Percentiles rank a stretch among this genome's conserved stretches.
Conservation (phyloP, 2,329 filamentous ascomycete species). For the Pseudogymnoascus sp. region DNA sequence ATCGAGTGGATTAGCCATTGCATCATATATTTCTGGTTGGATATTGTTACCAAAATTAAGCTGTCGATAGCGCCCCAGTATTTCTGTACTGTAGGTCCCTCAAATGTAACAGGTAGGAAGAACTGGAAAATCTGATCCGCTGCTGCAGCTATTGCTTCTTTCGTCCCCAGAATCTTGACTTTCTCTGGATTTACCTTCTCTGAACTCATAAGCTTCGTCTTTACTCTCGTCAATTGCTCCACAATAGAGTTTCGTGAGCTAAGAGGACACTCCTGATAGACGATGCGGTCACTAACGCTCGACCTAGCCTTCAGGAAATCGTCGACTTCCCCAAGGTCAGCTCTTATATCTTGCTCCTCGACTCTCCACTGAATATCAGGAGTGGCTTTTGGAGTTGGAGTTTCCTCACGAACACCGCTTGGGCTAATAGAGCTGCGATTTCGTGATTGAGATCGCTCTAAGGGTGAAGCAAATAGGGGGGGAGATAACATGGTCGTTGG, state of each 20-base stretch:
- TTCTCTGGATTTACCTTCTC: slow-evolving; percentile 17
- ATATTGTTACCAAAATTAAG: not conserved
- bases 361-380: slow-evolving; percentile 7
- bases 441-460: not conserved
- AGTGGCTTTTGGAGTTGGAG: slow-evolving; percentile 4
- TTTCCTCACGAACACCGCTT: not conserved
- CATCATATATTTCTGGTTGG: not conserved
- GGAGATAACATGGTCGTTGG: slow-evolving; percentile 6
- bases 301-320: slow-evolving; percentile 19
- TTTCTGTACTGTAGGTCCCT: slow-evolving; percentile 36
- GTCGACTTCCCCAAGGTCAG: slow-evolving; percentile 21
- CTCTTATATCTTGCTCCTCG: slow-evolving; percentile 10
- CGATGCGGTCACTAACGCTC: slow-evolving; percentile 18
- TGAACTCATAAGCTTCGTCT: slow-evolving; percentile 6
- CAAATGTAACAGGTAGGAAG: slow-evolving; percentile 36
- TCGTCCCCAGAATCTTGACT: slow-evolving; percentile 24
- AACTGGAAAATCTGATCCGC: slow-evolving; percentile 37
- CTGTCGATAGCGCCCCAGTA: slow-evolving; percentile 40
- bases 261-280: slow-evolving; percentile 17
- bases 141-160: slow-evolving; percentile 37
- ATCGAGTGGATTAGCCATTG: not conserved
- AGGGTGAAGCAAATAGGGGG: not conserved
- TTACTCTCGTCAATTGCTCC: slow-evolving; percentile 8
- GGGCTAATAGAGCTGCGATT: slow-evolving; percentile 4
- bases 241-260: slow-evolving; percentile 14